Conservation (phyloP, 495 filamentous ascomycete species). For the Aspergillus biplanus region DNA sequence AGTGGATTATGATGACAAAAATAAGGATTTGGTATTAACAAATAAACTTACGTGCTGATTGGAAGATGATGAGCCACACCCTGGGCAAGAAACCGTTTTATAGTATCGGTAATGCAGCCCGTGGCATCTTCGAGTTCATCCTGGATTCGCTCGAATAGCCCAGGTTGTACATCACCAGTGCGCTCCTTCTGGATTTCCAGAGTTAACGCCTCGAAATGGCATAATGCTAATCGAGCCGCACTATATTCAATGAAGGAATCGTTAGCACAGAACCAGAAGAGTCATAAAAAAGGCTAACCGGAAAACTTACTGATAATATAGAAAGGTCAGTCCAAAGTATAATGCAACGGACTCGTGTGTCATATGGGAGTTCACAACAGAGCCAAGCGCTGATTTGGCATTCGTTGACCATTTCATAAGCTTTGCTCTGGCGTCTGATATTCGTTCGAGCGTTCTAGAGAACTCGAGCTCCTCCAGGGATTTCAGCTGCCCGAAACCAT, state of each 20-base stretch:
- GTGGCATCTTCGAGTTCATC: slow-evolving; percentile 12
- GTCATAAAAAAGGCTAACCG: background rate
- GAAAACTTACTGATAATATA: slow-evolving; percentile 11
- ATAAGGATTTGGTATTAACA: background rate
- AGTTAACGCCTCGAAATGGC: slow-evolving; percentile 13
- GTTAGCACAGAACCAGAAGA: background rate
- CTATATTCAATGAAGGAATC: background rate
- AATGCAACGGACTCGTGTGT: slow-evolving; percentile 10
- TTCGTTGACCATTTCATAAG: slow-evolving; percentile 4
- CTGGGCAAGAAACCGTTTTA: slow-evolving; percentile 8
- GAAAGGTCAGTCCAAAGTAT: slow-evolving; percentile 12
- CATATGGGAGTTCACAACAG: slow-evolving; percentile 5
- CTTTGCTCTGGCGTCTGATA: background rate
- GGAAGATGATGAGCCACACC: slow-evolving; percentile 15
- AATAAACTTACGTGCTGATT: slow-evolving; percentile 11
- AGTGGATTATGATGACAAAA: background rate
- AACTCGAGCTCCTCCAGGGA: background rate
- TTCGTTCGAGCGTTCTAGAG: background rate
- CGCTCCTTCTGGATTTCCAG: background rate
- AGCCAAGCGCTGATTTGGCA: slow-evolving; percentile 5
- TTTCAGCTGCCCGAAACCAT: background rate
- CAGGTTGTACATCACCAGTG: background rate
- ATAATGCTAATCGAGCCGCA: slow-evolving; percentile 12
- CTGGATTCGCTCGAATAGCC: slow-evolving; percentile 11
- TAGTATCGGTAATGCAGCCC: slow-evolving; percentile 12